Evolutionary conservation across 805 yeast species (phyloP).

Genomic region (Candida morakotiae): DNA sequence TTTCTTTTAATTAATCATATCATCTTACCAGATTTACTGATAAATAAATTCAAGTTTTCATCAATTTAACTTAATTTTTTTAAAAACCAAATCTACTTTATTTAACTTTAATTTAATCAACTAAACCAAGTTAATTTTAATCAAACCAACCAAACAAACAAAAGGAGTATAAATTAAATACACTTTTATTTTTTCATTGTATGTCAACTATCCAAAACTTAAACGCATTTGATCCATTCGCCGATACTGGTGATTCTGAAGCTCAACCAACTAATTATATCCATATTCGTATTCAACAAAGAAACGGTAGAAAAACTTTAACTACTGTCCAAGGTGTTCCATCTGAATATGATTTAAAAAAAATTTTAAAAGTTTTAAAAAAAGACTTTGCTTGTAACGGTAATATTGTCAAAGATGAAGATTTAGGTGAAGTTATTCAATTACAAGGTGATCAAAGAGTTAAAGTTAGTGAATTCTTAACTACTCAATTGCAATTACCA

Average conservation of each 20-base stretch:
- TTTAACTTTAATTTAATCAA: no score
- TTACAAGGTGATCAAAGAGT: conserved; percentile 98
- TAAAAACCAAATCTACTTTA: no score
- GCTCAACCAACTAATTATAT: conserved; percentile 93
- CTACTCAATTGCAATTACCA: conserved; percentile 79
- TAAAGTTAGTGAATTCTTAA: conserved; percentile 89
- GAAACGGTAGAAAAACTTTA: conserved; percentile 98
- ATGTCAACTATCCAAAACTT: conserved; percentile 92
- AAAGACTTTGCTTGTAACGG: conserved; percentile 99
- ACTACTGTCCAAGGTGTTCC: conserved; percentile 99
- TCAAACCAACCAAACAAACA: no score
- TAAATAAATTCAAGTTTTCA: no score
- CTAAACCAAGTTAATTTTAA: no score
- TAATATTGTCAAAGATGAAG: conserved; percentile 93
- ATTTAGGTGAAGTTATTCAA: conserved; percentile 95
- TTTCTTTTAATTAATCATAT: neutral
- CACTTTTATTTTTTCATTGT: conserved; percentile 21
- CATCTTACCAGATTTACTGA: neutral
- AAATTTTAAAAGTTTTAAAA: conserved; percentile 88
- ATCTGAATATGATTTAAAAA: conserved; percentile 88
- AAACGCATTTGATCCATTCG: conserved; percentile 93
- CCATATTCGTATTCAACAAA: conserved; percentile 98
- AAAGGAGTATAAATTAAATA: no score
- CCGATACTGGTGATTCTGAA: conserved; percentile 99
- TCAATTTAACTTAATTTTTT: no score